Conservation (phyloP, 306 rosid genomes). For the Lathyrus tuberosus region DNA sequence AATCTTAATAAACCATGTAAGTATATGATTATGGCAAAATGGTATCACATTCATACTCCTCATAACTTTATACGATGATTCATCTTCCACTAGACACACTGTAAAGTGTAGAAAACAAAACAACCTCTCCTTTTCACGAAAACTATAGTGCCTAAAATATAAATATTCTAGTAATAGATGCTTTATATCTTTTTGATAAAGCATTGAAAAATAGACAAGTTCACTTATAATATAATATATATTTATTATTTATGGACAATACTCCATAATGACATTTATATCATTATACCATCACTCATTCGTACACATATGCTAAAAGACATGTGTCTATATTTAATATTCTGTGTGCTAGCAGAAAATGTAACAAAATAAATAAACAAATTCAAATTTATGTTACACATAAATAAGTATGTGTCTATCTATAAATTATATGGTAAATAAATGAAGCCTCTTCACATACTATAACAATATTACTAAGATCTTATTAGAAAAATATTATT, state of each 20-base stretch:
- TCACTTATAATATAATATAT: not conserved
- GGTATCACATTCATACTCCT: conserved; percentile 42
- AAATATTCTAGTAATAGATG: not conserved
- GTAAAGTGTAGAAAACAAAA: conserved; percentile 48
- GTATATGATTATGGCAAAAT: conserved; percentile 3
- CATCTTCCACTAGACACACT: conserved; percentile 41
- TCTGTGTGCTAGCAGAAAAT: not conserved
- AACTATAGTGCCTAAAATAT: not conserved
- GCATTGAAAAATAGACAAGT: conserved; percentile 28
- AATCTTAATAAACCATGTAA: conserved; percentile 31
- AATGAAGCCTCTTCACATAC: not conserved
- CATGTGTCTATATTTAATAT: conserved; percentile 12
- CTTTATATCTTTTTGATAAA: conserved; percentile 1
- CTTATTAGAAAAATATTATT: not conserved
- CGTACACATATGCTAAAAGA: conserved; percentile 4
- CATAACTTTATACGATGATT: conserved; percentile 2
- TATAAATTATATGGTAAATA: not conserved
- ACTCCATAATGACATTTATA: conserved; percentile 12
- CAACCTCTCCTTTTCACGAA: not conserved
- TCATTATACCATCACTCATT: conserved; percentile 26
- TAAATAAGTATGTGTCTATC: not conserved
- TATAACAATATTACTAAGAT: not conserved
- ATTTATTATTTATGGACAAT: conserved; percentile 1
- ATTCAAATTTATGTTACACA: conserved; percentile 8
- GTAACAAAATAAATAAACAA: not conserved